Evolutionary conservation across 2,329 filamentous ascomycete species (phyloP), one percentile per base, ranked within the genome.

Genomic region (Ceratocystis harringtonii): DNA sequence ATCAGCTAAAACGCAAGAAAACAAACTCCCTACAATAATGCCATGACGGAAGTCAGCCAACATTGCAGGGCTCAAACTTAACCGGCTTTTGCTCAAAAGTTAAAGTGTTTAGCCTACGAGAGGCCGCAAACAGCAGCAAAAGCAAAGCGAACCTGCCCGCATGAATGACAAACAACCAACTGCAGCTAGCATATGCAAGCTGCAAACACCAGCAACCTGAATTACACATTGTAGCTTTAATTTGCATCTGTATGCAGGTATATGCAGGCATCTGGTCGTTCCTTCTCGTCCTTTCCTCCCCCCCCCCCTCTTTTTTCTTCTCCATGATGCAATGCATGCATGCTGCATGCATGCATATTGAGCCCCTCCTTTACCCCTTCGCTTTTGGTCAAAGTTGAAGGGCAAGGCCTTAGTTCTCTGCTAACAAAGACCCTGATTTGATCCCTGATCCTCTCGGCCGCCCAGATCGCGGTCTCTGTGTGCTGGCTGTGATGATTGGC

Each of bases 201-300:
- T 52, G 19, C 22, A 25, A 25, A 5, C 5, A 52, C 48, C 12
- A 28, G 48, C 22, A 52, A 52, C 48, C 48, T 52, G 48, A 28
- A 36, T n/a, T 58, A 19, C 32, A 19, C 55, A 58, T n/a, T 58
- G 55, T n/a, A 58, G 55, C 55, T 58, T 58, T 41, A 41, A 58
- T n/a, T 58, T 36, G 55, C 28, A 32, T 58, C 55, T 58, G 12
- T 19, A 58, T 58, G 55, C 17, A 32, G 55, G 30, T 32, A 41
- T 41, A 41, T 41, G 36, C 36, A 41, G 36, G 30, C 22, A 5
- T n/a, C 10, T 30, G 12, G 25, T 8, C 15, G 48, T 25, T 15
- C 22, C 22, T 52, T 58, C 52, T 32, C 17, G n/a, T 25, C n/a
- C 48, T 30, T 30, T 58, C 52, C 28, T 30, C 25, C 7, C 25